Percentiles rank a stretch among this genome's conserved stretches.
These are phyloP conservation scores for Salix koriyanagi DNA, from an alignment of 345 rosid genomes.

Conservation along the genomic window DNA sequence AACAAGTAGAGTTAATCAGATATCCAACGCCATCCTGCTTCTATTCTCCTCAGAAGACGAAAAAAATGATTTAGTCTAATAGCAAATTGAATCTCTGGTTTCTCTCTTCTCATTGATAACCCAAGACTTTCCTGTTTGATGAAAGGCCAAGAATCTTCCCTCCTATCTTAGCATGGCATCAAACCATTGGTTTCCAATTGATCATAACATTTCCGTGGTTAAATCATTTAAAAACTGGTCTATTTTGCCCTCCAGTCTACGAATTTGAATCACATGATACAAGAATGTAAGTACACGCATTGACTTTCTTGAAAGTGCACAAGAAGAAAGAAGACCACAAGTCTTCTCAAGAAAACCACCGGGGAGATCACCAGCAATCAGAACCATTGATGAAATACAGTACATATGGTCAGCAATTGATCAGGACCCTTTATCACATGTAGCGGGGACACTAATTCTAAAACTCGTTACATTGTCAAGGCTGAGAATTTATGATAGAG, in stretches of 20 bases:
- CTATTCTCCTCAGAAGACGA: neutral
- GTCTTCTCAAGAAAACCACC: neutral
- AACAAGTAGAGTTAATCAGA: neutral
- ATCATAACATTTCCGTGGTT: neutral
- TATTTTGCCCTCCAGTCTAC: neutral
- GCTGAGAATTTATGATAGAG: neutral
- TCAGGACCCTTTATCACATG: constrained; percentile 31
- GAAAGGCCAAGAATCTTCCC: neutral
- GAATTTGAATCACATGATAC: neutral
- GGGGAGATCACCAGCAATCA: constrained; percentile 17
- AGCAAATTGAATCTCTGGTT: neutral
- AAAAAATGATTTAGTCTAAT: neutral
- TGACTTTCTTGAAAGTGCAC: neutral
- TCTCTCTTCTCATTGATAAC: neutral
- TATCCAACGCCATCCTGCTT: neutral
- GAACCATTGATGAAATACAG: constrained; percentile 30
- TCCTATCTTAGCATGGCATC: neutral
- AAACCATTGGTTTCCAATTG: neutral
- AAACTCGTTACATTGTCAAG: neutral
- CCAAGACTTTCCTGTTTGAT: neutral
- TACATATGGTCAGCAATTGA: constrained; percentile 37
- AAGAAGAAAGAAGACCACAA: neutral
- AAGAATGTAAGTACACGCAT: neutral
- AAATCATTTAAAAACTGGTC: neutral
- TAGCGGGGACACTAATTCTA: neutral